These are phyloP conservation scores for Diversispora epigaea DNA, from an alignment of 192 early-diverging fungal genomes.

Conservation along the genomic window DNA sequence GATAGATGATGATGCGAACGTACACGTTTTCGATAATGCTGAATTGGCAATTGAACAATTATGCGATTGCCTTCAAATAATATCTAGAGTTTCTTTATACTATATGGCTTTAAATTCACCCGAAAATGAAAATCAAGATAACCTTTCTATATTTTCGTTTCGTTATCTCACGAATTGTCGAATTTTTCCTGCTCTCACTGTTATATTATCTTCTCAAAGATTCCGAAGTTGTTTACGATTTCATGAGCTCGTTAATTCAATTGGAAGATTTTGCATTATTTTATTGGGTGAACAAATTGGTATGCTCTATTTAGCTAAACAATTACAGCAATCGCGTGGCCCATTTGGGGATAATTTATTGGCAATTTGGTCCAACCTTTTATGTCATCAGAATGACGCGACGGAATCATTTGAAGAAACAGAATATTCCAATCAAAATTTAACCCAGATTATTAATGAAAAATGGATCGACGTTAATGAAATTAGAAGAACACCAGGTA, in stretches of 20 bases:
- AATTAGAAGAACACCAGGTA: slow-evolving; percentile 25
- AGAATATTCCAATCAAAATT: neutral
- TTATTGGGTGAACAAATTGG: slow-evolving; percentile 12
- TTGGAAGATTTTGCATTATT: slow-evolving; percentile 24
- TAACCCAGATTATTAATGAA: neutral
- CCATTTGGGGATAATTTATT: slow-evolving; percentile 15
- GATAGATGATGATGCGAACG: neutral
- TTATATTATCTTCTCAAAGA: slow-evolving; percentile 22
- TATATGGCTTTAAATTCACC: slow-evolving; percentile 24
- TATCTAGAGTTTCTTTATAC: slow-evolving; percentile 29
- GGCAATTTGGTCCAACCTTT: slow-evolving; percentile 13
- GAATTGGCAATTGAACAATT: slow-evolving; percentile 13
- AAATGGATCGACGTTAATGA: slow-evolving; percentile 18
- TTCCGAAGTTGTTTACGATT: slow-evolving; percentile 1
- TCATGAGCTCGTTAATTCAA: slow-evolving; percentile 19
- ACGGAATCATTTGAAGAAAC: slow-evolving; percentile 1
- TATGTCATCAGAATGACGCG: slow-evolving; percentile 8
- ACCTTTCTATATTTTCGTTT: slow-evolving; percentile 14
- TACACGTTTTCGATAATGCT: slow-evolving; percentile 9
- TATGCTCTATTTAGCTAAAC: slow-evolving; percentile 29
- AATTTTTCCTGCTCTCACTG: slow-evolving; percentile 22
- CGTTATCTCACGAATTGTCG: slow-evolving; percentile 20
- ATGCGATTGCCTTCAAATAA: slow-evolving; percentile 3
- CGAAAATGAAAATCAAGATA: neutral
- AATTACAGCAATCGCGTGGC: slow-evolving; percentile 14